These are phyloP conservation scores for Flaveria trinervia DNA, from an alignment of 129 eudicot genomes.

Conservation along the genomic window DNA sequence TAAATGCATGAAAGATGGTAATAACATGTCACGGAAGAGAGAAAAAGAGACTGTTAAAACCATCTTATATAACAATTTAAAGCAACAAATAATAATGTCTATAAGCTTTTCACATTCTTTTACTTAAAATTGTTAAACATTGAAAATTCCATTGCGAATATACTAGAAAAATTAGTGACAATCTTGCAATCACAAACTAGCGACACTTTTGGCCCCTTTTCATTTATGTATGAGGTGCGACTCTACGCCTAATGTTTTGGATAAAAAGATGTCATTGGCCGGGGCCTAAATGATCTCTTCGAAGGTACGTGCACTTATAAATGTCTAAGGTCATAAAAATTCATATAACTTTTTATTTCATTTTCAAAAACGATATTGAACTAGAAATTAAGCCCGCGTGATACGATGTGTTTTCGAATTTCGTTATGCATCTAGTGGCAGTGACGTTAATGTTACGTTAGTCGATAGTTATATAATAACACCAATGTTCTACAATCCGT, in stretches of 20 bases:
- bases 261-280: conserved; percentile 12
- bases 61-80: no score
- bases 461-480: no score
- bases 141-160: not conserved
- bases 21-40: no score
- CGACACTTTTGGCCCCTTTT: not conserved
- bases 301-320: not conserved
- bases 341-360: not conserved
- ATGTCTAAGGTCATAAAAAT: not conserved
- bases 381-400: no score
- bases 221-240: conserved; percentile 9
- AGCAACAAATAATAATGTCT: not conserved
- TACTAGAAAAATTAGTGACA: not conserved
- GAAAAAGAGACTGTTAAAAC: no score
- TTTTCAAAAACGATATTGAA: not conserved
- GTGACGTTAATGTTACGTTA: no score
- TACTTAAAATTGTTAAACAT: not conserved
- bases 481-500: no score
- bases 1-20: no score
- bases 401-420: no score
- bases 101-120: not conserved
- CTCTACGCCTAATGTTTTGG: not conserved
- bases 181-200: not conserved
- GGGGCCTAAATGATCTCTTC: not conserved
- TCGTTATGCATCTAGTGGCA: no score